Evolutionary conservation across 768 basidiomycete genomes (phyloP).

Genomic region (Hydnum rufescens): DNA sequence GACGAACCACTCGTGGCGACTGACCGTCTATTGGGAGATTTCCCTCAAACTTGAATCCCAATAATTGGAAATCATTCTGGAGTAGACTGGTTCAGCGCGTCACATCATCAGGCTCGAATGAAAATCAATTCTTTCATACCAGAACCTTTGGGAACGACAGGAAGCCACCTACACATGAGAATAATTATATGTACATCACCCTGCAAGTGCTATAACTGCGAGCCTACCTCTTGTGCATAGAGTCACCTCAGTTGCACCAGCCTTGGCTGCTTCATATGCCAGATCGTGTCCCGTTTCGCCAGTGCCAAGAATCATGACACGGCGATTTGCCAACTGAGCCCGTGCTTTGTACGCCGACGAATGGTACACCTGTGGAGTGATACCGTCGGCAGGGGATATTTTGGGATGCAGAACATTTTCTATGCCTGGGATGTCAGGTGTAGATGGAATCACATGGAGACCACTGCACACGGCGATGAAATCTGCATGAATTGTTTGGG

Average conservation of each 20-base stretch:
- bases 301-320: conserved; percentile 36
- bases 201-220: conserved; percentile 2
- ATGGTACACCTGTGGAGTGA: conserved; percentile 24
- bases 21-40: conserved; percentile 21
- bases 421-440: conserved; percentile 31
- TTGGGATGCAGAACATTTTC: conserved; percentile 19
- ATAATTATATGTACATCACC: neutral
- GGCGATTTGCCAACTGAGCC: conserved; percentile 24
- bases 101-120: neutral
- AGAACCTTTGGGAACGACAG: conserved; percentile 39
- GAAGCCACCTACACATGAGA: conserved; percentile 19
- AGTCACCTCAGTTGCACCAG: conserved; percentile 30
- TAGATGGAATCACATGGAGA: conserved; percentile 33
- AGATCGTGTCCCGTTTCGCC: conserved; percentile 49
- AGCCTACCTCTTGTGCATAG: conserved; percentile 34
- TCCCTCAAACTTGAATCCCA: conserved; percentile 28
- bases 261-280: conserved; percentile 24
- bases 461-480: conserved; percentile 35
- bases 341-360: conserved; percentile 32
- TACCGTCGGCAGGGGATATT: conserved; percentile 11
- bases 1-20: neutral
- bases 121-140: conserved; percentile 14
- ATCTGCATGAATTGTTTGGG: conserved; percentile 10
- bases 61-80: conserved; percentile 34
- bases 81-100: too few species aligned